Conservation (phyloP, 2,329 filamentous ascomycete genomes). For the Cladophialophora exuberans region DNA sequence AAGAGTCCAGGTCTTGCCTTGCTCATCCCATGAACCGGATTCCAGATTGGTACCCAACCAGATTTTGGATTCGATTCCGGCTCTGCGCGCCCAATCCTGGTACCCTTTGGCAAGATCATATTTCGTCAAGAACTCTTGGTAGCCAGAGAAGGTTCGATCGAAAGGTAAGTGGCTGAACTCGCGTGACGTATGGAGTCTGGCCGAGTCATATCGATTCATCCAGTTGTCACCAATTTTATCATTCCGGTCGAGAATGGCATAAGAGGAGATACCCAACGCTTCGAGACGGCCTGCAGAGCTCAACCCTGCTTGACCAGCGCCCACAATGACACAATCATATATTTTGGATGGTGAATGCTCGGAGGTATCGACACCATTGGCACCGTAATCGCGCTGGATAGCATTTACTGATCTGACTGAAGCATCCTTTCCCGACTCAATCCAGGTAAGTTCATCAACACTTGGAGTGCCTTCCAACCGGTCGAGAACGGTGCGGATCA, state of each 20-base stretch:
- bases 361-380: background rate
- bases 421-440: background rate
- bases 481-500: constrained; percentile 34
- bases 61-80: constrained; percentile 41
- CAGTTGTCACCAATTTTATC: too few relatives aligned
- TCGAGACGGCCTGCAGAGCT: constrained; percentile 49
- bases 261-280: constrained; percentile 47
- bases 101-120: constrained; percentile 31
- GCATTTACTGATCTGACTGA: background rate
- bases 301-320: constrained; percentile 51
- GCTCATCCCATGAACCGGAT: constrained; percentile 45
- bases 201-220: too few relatives aligned
- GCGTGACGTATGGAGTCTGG: too few relatives aligned
- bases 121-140: constrained; percentile 33
- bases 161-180: constrained; percentile 34
- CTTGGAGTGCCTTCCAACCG: constrained; percentile 21
- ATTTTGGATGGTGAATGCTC: background rate
- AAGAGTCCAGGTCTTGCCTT: constrained; percentile 45
- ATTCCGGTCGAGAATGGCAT: too few relatives aligned
- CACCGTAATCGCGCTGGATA: background rate
- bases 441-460: constrained; percentile 4
- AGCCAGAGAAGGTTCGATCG: constrained; percentile 33
- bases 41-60: constrained; percentile 47
- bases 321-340: constrained; percentile 41
- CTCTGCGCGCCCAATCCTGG: constrained; percentile 30